Conservation (phyloP, 2,329 filamentous ascomycete genomes). For the Monosporascus sp. region DNA sequence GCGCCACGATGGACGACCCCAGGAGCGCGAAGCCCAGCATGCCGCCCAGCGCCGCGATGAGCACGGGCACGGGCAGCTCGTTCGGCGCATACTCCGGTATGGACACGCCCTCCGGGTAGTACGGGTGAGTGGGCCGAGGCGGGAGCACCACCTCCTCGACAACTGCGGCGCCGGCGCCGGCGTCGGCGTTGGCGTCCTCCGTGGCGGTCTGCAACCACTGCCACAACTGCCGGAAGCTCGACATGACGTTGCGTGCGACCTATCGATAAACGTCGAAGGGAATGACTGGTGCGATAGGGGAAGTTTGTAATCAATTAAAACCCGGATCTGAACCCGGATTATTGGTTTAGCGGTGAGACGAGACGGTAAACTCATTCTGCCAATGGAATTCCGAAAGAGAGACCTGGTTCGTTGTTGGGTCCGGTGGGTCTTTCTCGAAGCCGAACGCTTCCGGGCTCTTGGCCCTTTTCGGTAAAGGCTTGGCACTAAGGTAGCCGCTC, state of each 20-base stretch:
- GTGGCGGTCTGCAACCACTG: too few species aligned
- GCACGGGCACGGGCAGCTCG: constrained; percentile 29
- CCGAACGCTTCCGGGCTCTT: not conserved
- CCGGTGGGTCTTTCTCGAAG: not conserved
- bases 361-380: not conserved
- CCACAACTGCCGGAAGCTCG: too few species aligned
- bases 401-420: not conserved
- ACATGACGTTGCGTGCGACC: too few species aligned
- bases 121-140: constrained; percentile 38
- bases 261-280: too few species aligned
- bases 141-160: not conserved
- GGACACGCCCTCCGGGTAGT: constrained; percentile 39
- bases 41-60: constrained; percentile 34
- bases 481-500: not conserved
- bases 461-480: not conserved
- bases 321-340: too few species aligned
- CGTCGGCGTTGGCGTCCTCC: not conserved
- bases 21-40: constrained; percentile 33
- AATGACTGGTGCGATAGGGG: too few species aligned
- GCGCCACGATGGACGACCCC: constrained; percentile 25
- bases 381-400: not conserved
- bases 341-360: too few species aligned
- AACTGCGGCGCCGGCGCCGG: not conserved
- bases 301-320: too few species aligned
- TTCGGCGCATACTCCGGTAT: constrained; percentile 45